Percentiles rank a stretch among this genome's conserved stretches.
These are phyloP conservation scores for Tilletia caries DNA, from an alignment of 1,284 basidiomycete species.

Conservation along the genomic window DNA sequence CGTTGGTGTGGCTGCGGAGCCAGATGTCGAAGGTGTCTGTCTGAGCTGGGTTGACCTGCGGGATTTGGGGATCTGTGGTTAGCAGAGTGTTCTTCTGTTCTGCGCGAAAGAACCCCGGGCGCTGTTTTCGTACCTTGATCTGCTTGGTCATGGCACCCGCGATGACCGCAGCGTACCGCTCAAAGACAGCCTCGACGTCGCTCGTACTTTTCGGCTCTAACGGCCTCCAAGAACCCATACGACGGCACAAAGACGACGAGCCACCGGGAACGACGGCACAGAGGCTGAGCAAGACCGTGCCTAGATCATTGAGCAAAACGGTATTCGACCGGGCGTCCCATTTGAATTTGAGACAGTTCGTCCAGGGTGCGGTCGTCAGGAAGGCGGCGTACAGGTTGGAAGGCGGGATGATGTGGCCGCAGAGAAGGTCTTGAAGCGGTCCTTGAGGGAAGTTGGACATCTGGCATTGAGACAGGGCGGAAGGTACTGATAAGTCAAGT, in stretches of 20 bases:
- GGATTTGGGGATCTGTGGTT: too few species aligned
- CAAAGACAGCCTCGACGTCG: too few species aligned
- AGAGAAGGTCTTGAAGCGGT: slow-evolving; percentile 82
- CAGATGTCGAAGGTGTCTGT: too few species aligned
- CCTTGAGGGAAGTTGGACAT: slow-evolving; percentile 76
- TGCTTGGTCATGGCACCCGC: too few species aligned
- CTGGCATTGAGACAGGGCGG: slow-evolving; percentile 59
- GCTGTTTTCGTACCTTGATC: too few species aligned
- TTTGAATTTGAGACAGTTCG: slow-evolving; percentile 75
- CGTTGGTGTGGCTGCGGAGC: slow-evolving; percentile 69
- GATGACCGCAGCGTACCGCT: too few species aligned
- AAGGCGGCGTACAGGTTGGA: slow-evolving; percentile 76
- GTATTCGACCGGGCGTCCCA: slow-evolving; percentile 71
- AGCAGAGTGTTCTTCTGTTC: too few species aligned
- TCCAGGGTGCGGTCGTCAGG: slow-evolving; percentile 72
- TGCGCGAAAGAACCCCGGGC: too few species aligned
- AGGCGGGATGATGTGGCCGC: slow-evolving; percentile 84
- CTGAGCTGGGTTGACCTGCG: too few species aligned
- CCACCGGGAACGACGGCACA: slow-evolving; percentile 76
- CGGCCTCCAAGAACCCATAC: too few species aligned
- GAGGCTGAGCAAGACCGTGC: slow-evolving; percentile 76
- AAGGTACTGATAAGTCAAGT: too few species aligned
- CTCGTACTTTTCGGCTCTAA: too few species aligned
- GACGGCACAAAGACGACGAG: slow-evolving; percentile 92
- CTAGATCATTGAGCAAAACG: slow-evolving; percentile 71